Evolutionary conservation across 352 stramenopile genomes (phyloP).

Genomic region (Pythium graminicola): DNA sequence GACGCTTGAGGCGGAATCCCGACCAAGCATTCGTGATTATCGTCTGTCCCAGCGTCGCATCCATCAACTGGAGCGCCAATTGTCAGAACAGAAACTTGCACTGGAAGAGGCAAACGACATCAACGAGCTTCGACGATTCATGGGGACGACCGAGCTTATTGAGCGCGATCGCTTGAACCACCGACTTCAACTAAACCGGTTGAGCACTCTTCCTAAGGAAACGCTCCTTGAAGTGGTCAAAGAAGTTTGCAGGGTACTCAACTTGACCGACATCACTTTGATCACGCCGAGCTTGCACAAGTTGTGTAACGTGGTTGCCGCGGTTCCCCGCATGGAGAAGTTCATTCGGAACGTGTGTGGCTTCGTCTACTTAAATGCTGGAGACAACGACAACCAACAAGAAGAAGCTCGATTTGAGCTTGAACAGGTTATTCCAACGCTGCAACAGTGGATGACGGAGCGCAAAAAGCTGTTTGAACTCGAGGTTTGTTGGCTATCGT

Average conservation of each 20-base stretch:
- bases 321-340: constrained; percentile 77
- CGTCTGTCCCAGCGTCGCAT: constrained; percentile 61
- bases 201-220: constrained; percentile 70
- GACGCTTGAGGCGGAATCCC: constrained; percentile 62
- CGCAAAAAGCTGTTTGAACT: constrained; percentile 50
- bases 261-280: constrained; percentile 77
- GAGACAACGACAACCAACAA: constrained; percentile 20
- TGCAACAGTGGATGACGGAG: constrained; percentile 64
- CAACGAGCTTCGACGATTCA: constrained; percentile 72
- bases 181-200: constrained; percentile 63
- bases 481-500: constrained; percentile 40
- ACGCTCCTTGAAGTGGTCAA: constrained; percentile 78
- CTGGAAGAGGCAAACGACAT: constrained; percentile 71
- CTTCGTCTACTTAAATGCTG: constrained; percentile 54
- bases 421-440: constrained; percentile 61
- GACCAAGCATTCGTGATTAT: constrained; percentile 80
- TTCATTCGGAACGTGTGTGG: constrained; percentile 84
- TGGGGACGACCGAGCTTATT: constrained; percentile 76
- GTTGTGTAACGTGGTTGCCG: constrained; percentile 69
- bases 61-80: constrained; percentile 66
- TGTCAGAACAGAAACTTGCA: constrained; percentile 64
- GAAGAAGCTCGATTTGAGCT: constrained; percentile 42
- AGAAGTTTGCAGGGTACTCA: constrained; percentile 71
- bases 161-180: constrained; percentile 75
- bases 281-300: constrained; percentile 76